Percentiles rank a stretch among this genome's conserved stretches.
These are phyloP conservation scores for Suillus weaverae DNA, from an alignment of 768 basidiomycete species.

Conservation along the genomic window DNA sequence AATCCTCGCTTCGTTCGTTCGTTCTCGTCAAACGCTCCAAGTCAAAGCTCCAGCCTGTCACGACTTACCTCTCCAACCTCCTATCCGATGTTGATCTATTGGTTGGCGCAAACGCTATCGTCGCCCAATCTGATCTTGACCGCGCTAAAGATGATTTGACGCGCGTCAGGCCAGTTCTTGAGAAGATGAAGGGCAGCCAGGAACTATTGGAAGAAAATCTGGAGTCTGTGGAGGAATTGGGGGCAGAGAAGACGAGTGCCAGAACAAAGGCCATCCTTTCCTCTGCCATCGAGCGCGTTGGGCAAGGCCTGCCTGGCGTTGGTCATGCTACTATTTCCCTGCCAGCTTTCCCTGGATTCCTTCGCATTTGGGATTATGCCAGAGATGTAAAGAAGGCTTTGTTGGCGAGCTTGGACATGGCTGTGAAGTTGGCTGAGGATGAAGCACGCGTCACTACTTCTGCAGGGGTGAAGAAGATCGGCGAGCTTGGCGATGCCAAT, in stretches of 20 bases:
- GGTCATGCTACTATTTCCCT: conserved; percentile 46
- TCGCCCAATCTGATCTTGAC: conserved; percentile 77
- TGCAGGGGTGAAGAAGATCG: conserved; percentile 64
- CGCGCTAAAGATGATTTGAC: conserved; percentile 70
- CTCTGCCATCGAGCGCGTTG: conserved; percentile 74
- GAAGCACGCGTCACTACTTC: conserved; percentile 73
- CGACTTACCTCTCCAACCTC: conserved; percentile 89
- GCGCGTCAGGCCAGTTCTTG: conserved; percentile 74
- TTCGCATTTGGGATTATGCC: conserved; percentile 85
- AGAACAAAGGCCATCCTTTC: conserved; percentile 60
- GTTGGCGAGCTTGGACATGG: conserved; percentile 78
- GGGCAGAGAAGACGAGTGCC: conserved; percentile 51
- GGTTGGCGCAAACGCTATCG: conserved; percentile 79
- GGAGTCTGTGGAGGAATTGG: conserved; percentile 76
- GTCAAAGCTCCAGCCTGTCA: conserved; percentile 92
- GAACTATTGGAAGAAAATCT: conserved; percentile 79
- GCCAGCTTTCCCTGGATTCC: conserved; percentile 81
- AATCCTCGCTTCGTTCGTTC: conserved; percentile 88
- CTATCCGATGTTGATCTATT: conserved; percentile 88
- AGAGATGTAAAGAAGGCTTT: conserved; percentile 74
- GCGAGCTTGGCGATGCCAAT: conserved; percentile 69
- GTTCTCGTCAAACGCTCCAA: conserved; percentile 95
- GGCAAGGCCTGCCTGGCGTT: conserved; percentile 69
- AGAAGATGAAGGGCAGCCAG: conserved; percentile 77
- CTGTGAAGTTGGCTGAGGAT: conserved; percentile 78